Base-by-base conservation (phyloP, 768 basidiomycete species). In the Calocybe indica region DNA sequence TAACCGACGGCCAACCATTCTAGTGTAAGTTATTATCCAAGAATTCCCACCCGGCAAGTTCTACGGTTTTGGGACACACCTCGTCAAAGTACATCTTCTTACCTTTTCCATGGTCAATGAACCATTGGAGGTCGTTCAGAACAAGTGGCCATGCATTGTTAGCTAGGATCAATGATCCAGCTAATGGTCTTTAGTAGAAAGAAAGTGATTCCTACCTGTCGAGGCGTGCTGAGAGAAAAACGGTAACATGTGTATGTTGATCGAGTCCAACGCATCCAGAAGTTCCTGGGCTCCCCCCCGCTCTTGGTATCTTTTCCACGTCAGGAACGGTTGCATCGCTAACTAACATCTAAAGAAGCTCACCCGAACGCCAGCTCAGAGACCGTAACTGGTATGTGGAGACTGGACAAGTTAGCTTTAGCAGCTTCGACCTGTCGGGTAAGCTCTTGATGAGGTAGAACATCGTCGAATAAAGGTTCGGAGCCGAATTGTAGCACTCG, bases 1-100 rank as follows among this genome's bases (percentile, higher is more conserved):
- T 82, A 40, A 69, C 68, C 0, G 84, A 86, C 0, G 86, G 86
- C 86, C 85, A 88, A 32, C 85, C 85, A 58, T 87, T 88, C 85
- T 88, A 48, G 3, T 36, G 22, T 11, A 2, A 37, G 37, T 31
- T 29, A 30, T 28, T 22, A 22, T 22, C 14, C 22, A 22, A 43
- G 22, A 4, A 10, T 37, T 7, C 37, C 29, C 41, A 15, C 34
- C 8, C 32, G 28, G 28, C 51, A 45, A 37, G 14, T 14, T 14
- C 2, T 34, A 9, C 8, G n/a, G 36, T 12, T 14, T 8, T 14
- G 11, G 36, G 22, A 45, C 70, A 33, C 35, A 80, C 87, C 73
- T 88, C 75, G 54, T 77, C 80, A 34, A 87, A 68, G 55, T 84
- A 84, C 59, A 88, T 84, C 64, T 88, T 88, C 70, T 88, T 88